These are phyloP conservation scores for Diaporthe caulivora DNA, from an alignment of 2,329 filamentous ascomycete species.

Conservation along the genomic window DNA sequence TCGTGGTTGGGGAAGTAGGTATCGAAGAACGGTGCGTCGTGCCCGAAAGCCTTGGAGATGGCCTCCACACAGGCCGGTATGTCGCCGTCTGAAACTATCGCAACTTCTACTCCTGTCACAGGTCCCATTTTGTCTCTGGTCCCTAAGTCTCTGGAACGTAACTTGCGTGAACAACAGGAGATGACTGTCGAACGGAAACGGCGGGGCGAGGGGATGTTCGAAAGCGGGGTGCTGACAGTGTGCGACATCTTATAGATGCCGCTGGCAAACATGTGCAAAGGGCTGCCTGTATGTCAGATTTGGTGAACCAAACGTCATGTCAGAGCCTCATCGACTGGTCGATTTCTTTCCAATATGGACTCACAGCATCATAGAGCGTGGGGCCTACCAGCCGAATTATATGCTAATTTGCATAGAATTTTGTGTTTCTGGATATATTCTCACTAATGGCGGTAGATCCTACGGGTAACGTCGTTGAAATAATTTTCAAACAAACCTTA, in stretches of 20 bases:
- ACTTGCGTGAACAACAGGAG: neutral
- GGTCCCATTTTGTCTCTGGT: neutral
- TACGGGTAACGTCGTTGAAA: too few species aligned
- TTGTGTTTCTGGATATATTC: too few species aligned
- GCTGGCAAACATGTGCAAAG: neutral
- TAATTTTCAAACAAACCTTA: too few species aligned
- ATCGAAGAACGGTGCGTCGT: slow-evolving; percentile 1
- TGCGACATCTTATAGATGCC: neutral
- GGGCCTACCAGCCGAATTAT: too few species aligned
- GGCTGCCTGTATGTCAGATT: neutral
- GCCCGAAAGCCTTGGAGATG: slow-evolving; percentile 3
- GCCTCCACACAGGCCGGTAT: neutral
- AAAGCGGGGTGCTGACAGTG: slow-evolving; percentile 21
- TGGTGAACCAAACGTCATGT: neutral
- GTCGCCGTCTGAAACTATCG: neutral
- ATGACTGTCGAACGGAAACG: neutral
- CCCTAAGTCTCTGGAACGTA: too few species aligned
- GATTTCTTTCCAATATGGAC: neutral
- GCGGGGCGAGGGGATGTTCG: neutral
- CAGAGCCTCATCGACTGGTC: neutral
- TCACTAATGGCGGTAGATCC: too few species aligned
- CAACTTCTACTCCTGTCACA: neutral
- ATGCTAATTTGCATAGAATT: too few species aligned
- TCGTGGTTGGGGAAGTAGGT: slow-evolving; percentile 12
- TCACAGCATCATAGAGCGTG: too few species aligned